Evolutionary conservation across 1,284 basidiomycete species (phyloP), one percentile per base, ranked within the genome.

Genomic region (Coriolopsis trogii): DNA sequence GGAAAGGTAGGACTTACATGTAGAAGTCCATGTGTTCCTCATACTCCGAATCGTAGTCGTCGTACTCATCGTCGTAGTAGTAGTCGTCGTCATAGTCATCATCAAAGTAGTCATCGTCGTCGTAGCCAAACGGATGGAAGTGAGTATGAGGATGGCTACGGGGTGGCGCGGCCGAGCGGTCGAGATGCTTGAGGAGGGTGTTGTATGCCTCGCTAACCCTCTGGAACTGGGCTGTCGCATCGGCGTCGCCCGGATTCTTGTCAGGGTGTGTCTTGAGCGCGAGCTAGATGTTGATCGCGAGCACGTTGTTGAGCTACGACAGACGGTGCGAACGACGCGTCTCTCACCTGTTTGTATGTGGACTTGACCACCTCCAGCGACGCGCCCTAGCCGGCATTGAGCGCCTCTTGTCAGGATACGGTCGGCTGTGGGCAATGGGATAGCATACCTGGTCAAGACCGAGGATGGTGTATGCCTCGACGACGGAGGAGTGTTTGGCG

Each of bases 181-280:
- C 77, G 26, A 83, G 67, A 62, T 87, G 77, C 56, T 79, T 79
- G 46, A 79, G 66, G 39, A 89, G 73, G 29, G 79, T 63, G 41
- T 78, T 77, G 70, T 88, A 91, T 4, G 87, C 87, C 51, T 82
- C 84, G 54, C 83, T 78, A 37, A 90, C 65, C 46, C 73, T 70
- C 66, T 90, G 87, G 62, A 91, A 90, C 62, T 84, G 73, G 3
- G 73, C 73, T 30, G 87, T 89, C 46, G 87, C 87, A 59, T 79
- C 74, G 39, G 75, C 75, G 56, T 87, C 78, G 41, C 76, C 76
- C 0, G 77, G 80, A 60, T 88, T 88, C 68, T 88, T 89, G 70
- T 90, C 88, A 6, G 88, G 87, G 67, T 90, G 88, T 0, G 81
- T 84, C 28, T 75, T 75, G 24, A 89, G 72, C 8, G 86, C 86